These are phyloP conservation scores for Fusarium sp. DNA, from an alignment of 2,329 filamentous ascomycete species.

Conservation along the genomic window DNA sequence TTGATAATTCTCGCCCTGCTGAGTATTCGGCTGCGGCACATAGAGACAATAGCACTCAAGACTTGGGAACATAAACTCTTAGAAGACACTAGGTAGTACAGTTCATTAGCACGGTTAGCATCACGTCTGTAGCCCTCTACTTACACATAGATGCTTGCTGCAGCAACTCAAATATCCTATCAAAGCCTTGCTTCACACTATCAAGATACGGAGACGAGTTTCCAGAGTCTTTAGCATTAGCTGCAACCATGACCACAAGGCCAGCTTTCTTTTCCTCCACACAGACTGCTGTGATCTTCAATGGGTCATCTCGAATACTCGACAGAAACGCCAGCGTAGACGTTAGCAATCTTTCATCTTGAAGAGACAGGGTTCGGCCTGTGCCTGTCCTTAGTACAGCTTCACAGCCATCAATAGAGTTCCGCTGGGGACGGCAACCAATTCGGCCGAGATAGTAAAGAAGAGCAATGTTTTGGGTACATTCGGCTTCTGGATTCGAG, in stretches of 20 bases:
- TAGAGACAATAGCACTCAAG: slow-evolving; percentile 23
- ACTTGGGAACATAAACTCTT: background rate
- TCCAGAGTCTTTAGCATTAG: slow-evolving; percentile 26
- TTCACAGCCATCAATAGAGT: background rate
- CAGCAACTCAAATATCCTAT: slow-evolving; percentile 32
- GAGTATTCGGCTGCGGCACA: slow-evolving; percentile 33
- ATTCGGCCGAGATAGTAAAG: slow-evolving; percentile 26
- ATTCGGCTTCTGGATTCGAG: slow-evolving; percentile 1
- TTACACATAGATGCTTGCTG: slow-evolving; percentile 1
- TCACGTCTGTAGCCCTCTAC: background rate
- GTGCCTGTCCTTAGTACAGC: background rate
- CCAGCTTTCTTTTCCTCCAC: slow-evolving; percentile 22
- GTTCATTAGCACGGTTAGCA: background rate
- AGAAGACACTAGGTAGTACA: background rate
- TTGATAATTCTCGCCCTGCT: slow-evolving; percentile 15
- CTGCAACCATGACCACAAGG: slow-evolving; percentile 40
- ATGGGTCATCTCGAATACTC: slow-evolving; percentile 23
- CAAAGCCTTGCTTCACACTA: slow-evolving; percentile 34
- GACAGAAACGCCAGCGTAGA: slow-evolving; percentile 42
- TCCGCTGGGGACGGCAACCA: slow-evolving; percentile 9
- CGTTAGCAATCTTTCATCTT: slow-evolving; percentile 38
- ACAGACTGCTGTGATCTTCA: slow-evolving; percentile 40
- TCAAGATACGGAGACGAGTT: slow-evolving; percentile 26
- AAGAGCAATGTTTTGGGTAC: slow-evolving; percentile 36
- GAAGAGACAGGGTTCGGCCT: slow-evolving; percentile 13